Base-by-base conservation (phyloP, 495 filamentous ascomycete genomes). In the Sordaria brevicollis region DNA sequence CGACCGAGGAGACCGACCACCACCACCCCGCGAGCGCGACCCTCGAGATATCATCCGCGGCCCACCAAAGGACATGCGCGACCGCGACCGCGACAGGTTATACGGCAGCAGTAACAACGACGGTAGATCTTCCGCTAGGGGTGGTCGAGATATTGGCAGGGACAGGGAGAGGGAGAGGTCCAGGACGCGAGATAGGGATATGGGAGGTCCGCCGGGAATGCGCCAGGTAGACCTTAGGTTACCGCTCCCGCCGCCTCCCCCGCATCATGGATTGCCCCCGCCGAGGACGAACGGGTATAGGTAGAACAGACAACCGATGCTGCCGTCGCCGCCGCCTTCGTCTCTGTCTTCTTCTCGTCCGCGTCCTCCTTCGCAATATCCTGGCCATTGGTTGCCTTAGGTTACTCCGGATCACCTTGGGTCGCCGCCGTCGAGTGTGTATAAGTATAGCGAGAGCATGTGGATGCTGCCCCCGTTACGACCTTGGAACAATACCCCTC, bases 101-200 rank as follows among this genome's bases (percentile, higher is more conserved):
- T 62, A 62, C 25, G n/a, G n/a, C n/a, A n/a, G n/a, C n/a, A n/a
- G n/a, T n/a, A 62, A 25, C 41, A 49, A 62, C 13, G 49, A 62
- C 49, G 49, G 49, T 3, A 31, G 49, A 62, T 62, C 49, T 5
- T 62, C 49, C 11, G 11, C 49, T 13, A 62, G 49, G 13, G 49
- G n/a, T n/a, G n/a, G n/a, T n/a, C n/a, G n/a, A n/a, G n/a, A n/a
- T n/a, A n/a, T 19, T 19, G 2, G 29, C 29, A 31, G 49, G 21
- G 65, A 67, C 6, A 33, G 37, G 62, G 41, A 68, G 9, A 33
- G 66, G 38, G 71, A 70, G 1, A 67, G 68, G 36, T 74, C 72
- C 25, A 65, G 70, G 36, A 71, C 72, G 3, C 7, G 72, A n/a
- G 67, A 76, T 29, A 65, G 73, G 38, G 70, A 72, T 4, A 66